Evolutionary conservation across 106 monocot species (phyloP), one percentile per base, ranked within the genome.

Genomic region (Dendrobium huoshanense): DNA sequence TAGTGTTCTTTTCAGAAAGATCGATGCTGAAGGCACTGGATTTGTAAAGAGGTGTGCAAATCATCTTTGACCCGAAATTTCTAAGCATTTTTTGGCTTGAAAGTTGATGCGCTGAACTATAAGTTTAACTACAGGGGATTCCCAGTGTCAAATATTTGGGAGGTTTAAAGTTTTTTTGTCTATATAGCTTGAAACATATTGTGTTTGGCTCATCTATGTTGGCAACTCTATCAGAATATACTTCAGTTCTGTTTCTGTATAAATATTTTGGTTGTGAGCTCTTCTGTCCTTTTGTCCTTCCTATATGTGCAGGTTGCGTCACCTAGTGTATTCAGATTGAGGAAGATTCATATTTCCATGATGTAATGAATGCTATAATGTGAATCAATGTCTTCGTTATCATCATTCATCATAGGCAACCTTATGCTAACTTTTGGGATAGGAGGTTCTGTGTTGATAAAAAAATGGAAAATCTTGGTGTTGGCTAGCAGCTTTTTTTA

Each of bases 1-100:
- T 56, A 87, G 78, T 74, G 81, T 61, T 44, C 90, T 98, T 77
- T 98, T 98, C 76, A 88, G 85, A 87, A 92, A 90, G 85, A 91
- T 98, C 76, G 94, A 98, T 80, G 78, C 70, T 49, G 87, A 88
- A 20, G 84, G 85, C 74, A 73, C 41, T 72, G 92, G 97, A 42
- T 67, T 73, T 44, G 79, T 98, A 43, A 87, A 90, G 83, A 92
- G 88, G 97, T 94, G 82, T 73, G 68, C 11, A 18, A 48, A 49
- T 43, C 78, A 47, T 78, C 20, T 45, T 79, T 64, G 7, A 22
- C 37, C 22, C 64, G 18, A 7, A 64, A 24, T 19, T 19, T n/a
- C 17, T 44, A 43, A 48, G 41, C 3, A 41, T 54, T 54, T 19
- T 64, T 64, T 64, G 64, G 64, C 64, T 19, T 64, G 22, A n/a